Percentiles rank a stretch among this genome's conserved stretches.
Evolutionary conservation across 1,139 yeast species (phyloP).

Genomic region (Petasospora rhodanensis): DNA sequence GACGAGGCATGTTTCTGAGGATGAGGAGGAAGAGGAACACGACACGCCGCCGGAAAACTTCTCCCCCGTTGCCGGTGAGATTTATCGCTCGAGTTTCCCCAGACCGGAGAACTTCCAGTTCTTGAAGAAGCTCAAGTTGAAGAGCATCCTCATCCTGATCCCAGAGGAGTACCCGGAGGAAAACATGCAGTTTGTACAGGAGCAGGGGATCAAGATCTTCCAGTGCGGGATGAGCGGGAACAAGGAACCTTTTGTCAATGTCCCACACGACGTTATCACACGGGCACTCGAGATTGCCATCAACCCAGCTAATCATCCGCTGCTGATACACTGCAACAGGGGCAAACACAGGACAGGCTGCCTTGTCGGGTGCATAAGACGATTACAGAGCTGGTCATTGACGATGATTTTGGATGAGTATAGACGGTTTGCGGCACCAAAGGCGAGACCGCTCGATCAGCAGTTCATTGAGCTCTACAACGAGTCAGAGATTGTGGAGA

Average conservation of each 20-base stretch:
- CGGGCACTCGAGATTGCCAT: slow-evolving; percentile 77
- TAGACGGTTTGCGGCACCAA: slow-evolving; percentile 89
- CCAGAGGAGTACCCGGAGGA: slow-evolving; percentile 89
- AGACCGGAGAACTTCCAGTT: slow-evolving; percentile 75
- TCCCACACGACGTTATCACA: slow-evolving; percentile 72
- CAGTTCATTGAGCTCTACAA: slow-evolving; percentile 89
- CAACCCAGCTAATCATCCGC: slow-evolving; percentile 83
- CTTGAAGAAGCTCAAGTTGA: slow-evolving; percentile 55
- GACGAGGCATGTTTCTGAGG: neutral
- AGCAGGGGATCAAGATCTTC: slow-evolving; percentile 61
- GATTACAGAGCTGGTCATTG: slow-evolving; percentile 87
- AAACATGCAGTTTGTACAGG: slow-evolving; percentile 57
- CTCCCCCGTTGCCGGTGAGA: slow-evolving; percentile 72
- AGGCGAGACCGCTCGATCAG: slow-evolving; percentile 91
- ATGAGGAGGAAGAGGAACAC: slow-evolving; percentile 7
- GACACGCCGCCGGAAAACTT: slow-evolving; percentile 87
- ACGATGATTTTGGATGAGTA: slow-evolving; percentile 95
- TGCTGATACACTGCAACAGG: slow-evolving; percentile 88
- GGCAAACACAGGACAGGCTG: slow-evolving; percentile 98
- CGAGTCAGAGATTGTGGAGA: slow-evolving; percentile 50
- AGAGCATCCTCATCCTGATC: slow-evolving; percentile 75
- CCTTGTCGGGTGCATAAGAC: slow-evolving; percentile 83
- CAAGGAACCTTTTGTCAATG: slow-evolving; percentile 88
- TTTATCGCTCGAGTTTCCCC: slow-evolving; percentile 89
- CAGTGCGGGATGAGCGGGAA: slow-evolving; percentile 95